A percentile compares a stretch with the other conserved stretches of the same genome.
Evolutionary conservation across 23 red algal species (phyloP).

Genomic region (Gracilaria gracilis): DNA sequence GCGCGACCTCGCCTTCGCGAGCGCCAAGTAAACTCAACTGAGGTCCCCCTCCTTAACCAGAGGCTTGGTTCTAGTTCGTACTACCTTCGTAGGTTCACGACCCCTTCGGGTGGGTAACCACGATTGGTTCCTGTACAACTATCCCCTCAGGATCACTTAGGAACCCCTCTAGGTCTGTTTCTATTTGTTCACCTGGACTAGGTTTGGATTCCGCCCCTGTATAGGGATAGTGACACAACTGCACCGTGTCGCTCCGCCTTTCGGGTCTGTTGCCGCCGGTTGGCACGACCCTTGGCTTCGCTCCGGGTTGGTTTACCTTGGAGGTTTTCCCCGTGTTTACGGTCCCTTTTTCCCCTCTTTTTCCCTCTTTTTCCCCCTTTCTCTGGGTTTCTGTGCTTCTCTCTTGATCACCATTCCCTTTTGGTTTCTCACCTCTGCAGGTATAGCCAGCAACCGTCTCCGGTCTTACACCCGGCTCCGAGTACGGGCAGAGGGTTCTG

Average conservation of each 20-base stretch:
- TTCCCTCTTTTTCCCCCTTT: background rate
- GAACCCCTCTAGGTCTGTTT: background rate
- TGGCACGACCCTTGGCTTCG: background rate
- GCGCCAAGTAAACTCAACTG: background rate
- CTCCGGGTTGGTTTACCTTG: background rate
- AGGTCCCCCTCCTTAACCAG: background rate
- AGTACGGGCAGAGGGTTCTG: background rate
- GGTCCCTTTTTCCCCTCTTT: background rate
- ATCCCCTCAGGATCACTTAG: background rate
- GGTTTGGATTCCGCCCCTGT: background rate
- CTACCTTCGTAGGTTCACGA: background rate
- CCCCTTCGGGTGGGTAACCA: background rate
- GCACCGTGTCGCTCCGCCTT: background rate
- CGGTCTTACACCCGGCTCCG: background rate
- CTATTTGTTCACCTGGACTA: too few relatives aligned
- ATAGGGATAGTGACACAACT: background rate
- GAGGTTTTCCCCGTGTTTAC: background rate
- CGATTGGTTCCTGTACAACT: background rate
- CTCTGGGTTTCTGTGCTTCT: background rate
- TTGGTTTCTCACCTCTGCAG: background rate
- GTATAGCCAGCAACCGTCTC: background rate
- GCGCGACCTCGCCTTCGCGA: background rate
- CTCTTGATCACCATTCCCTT: too few relatives aligned
- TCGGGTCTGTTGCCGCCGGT: background rate
- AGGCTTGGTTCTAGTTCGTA: background rate